Evolutionary conservation across 2,329 filamentous ascomycete species (phyloP).

Genomic region (Colletotrichum sp.): DNA sequence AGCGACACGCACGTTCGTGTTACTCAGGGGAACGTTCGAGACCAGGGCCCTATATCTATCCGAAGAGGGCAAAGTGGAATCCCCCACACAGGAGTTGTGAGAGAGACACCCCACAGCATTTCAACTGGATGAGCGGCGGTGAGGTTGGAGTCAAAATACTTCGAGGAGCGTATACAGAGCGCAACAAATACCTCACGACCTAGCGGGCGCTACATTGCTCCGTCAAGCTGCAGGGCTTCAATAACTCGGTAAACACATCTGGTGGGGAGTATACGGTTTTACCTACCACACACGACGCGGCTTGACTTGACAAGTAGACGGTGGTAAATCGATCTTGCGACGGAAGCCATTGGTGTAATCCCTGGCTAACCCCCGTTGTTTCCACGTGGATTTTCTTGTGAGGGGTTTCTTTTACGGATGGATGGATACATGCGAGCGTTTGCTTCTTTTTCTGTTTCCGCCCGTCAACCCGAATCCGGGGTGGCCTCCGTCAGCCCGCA

Average conservation of each 20-base stretch:
- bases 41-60: neutral
- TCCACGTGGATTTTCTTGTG: slow-evolving; percentile 14
- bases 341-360: neutral
- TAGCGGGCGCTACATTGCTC: neutral
- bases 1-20: neutral
- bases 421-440: neutral
- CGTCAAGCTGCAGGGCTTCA: neutral
- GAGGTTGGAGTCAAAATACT: neutral
- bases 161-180: neutral
- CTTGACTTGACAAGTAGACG: neutral
- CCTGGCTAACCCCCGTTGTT: neutral
- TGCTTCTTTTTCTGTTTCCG: neutral
- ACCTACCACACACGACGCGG: neutral
- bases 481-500: slow-evolving; percentile 4
- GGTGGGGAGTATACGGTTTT: neutral
- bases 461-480: neutral
- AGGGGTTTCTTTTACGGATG: neutral
- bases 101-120: neutral
- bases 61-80: neutral
- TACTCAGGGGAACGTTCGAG: neutral
- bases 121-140: neutral
- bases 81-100: neutral
- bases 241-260: neutral
- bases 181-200: neutral
- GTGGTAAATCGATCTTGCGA: neutral